A percentile compares a stretch with the other conserved stretches of the same genome.
These are phyloP conservation scores for Emericellopsis cladophorae DNA, from an alignment of 2,329 filamentous ascomycete genomes.

Conservation along the genomic window DNA sequence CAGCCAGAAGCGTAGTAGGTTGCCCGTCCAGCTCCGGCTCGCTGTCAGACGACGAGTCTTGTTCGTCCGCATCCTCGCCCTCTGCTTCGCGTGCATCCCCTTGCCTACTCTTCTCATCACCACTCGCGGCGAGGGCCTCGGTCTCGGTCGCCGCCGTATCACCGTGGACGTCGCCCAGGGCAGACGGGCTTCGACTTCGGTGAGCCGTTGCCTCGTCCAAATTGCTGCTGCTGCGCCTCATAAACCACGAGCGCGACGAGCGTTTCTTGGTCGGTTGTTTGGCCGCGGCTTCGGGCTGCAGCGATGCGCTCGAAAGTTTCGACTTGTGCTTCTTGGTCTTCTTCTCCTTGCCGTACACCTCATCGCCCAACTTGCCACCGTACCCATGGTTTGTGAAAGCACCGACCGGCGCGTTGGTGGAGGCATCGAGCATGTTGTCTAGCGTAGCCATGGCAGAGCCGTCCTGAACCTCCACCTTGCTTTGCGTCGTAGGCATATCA, in stretches of 20 bases:
- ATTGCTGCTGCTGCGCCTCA: conserved; percentile 18
- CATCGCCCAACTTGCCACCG: conserved; percentile 60
- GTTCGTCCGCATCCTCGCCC: conserved; percentile 27
- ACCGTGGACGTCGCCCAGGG: conserved; percentile 12
- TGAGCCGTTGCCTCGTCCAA: conserved; percentile 8
- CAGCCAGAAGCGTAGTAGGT: conserved; percentile 83
- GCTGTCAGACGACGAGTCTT: conserved; percentile 18
- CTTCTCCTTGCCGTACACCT: conserved; percentile 57
- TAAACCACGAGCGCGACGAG: conserved; percentile 35
- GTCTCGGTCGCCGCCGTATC: conserved; percentile 7
- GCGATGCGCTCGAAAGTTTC: conserved; percentile 13
- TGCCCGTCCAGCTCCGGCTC: conserved; percentile 49
- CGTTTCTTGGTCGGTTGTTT: conserved; percentile 27
- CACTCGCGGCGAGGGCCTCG: conserved; percentile 10
- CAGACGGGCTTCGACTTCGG: conserved; percentile 8
- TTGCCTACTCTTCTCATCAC: conserved; percentile 9
- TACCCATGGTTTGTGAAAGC: conserved; percentile 87
- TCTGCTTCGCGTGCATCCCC: conserved; percentile 13
- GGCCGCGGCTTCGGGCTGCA: conserved; percentile 9
- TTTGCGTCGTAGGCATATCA: conserved; percentile 46
- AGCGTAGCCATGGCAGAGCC: conserved; percentile 81
- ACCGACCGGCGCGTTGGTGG: conserved; percentile 72
- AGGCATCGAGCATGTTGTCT: conserved; percentile 84
- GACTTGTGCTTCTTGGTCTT: conserved; percentile 37
- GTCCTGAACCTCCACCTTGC: conserved; percentile 48